Evolutionary conservation across 306 rosid species (phyloP).

Genomic region (Alnus rubra): DNA sequence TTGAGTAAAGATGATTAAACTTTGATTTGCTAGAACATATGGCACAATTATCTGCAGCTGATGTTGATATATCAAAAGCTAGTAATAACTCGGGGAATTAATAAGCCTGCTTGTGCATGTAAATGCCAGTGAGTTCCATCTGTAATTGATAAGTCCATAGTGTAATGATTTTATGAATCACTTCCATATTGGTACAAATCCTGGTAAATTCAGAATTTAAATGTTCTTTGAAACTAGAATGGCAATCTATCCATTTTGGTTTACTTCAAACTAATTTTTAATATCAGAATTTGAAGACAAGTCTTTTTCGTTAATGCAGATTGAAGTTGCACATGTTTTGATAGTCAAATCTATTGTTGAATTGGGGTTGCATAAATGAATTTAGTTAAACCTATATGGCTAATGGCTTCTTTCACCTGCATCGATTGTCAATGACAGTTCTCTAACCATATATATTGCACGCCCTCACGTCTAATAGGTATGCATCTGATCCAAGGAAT

Average conservation of each 20-base stretch:
- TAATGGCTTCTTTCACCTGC: neutral
- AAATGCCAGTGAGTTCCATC: neutral
- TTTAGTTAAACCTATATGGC: neutral
- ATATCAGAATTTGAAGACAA: neutral
- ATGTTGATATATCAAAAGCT: no score
- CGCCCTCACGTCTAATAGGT: conserved; percentile 41
- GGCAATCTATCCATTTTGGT: neutral
- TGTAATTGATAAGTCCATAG: neutral
- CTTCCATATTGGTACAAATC: neutral
- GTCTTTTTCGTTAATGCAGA: neutral
- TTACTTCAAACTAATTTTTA: neutral
- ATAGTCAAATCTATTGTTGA: conserved; percentile 42
- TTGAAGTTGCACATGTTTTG: no score
- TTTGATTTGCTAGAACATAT: neutral
- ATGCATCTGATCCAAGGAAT: conserved; percentile 80
- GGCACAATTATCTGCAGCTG: neutral
- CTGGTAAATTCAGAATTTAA: neutral
- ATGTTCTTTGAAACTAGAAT: conserved; percentile 4
- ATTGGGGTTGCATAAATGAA: neutral
- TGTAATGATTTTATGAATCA: neutral
- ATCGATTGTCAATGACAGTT: neutral
- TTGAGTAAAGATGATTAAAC: neutral
- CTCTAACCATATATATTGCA: conserved; percentile 13
- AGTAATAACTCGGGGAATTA: neutral
- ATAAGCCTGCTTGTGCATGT: neutral